Base-by-base conservation (phyloP, 192 early-diverging fungal species). In the Haplosporangium gracile region DNA sequence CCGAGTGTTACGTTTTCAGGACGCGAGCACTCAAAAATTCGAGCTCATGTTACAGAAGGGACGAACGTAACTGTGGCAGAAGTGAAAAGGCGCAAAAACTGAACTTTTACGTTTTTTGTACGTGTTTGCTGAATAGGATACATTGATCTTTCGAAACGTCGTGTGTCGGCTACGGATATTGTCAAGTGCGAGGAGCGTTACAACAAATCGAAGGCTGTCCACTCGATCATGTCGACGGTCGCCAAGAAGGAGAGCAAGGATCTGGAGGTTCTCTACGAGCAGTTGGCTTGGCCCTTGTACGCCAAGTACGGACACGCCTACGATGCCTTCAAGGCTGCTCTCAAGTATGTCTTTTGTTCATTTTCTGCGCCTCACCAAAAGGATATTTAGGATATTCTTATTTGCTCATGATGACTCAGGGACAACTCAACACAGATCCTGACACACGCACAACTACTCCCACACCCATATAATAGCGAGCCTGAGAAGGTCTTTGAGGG, bases 81-180 rank as follows among this genome's bases (percentile, higher is more conserved):
- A 1, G 22, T 34, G 32, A 70, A 18, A 40, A 26, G 6, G 2
- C 32, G 6, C 69, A 9, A 42, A 24, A 9, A 4, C 38, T 76
- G 57, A 45, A 10, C 16, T 34, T 40, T 13, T 40, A 7, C 39
- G 43, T 26, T 29, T 20, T 34, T 11, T 40, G 15, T 39, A 13
- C 49, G 5, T 3, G 34, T 42, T 70, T 6, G 24, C 49, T 53
- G 4, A 34, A 24, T 71, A 95, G 95, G 97, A 32, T 99, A 99
- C 90, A 99, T 99, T 89, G 98, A 99, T 88, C 88, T 99, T 84
- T 97, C 97, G 7, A 99, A 99, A 92, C 93, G 96, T 87, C 92
- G 95, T 78, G 97, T 97, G 57, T 92, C 93, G n/a, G 91, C 94
- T 18, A 97, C 97, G 84, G 97, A 99, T 82, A 91, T 95, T 32